A percentile compares a stretch with the other conserved stretches of the same genome.
phyloP scores from a whole-genome alignment of 768 basidiomycete genomes.

The Mycena indigotica region DNA sequence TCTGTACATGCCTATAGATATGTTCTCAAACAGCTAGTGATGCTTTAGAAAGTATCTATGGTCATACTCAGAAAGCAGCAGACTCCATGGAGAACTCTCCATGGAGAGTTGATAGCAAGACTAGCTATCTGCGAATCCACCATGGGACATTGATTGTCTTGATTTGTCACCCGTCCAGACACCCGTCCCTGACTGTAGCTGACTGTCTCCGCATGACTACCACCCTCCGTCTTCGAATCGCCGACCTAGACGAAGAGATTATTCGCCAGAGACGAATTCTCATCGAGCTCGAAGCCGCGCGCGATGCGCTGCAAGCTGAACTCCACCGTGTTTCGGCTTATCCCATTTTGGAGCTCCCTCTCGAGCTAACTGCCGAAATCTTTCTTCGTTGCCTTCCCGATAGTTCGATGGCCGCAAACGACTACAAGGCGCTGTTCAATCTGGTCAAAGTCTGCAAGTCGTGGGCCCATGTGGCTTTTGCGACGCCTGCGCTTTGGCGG shows the following conservation, averaged over 20 bases:
- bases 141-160: too few species aligned
- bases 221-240: background rate
- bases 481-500: background rate
- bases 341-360: background rate
- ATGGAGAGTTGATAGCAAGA: too few species aligned
- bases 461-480: background rate
- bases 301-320: background rate
- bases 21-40: too few species aligned
- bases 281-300: background rate
- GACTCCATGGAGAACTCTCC: too few species aligned
- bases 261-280: background rate
- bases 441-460: background rate
- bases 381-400: background rate
- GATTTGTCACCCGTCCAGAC: too few species aligned
- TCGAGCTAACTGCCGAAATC: background rate
- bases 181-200: too few species aligned
- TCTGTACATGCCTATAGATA: too few species aligned
- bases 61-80: too few species aligned
- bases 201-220: too few species aligned
- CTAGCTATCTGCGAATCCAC: too few species aligned
- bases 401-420: background rate
- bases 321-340: background rate
- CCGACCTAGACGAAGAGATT: background rate
- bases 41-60: too few species aligned
- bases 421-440: background rate